Evolutionary conservation across 495 filamentous ascomycete species (phyloP).

Genomic region (Aspergillus heteromorphus): DNA sequence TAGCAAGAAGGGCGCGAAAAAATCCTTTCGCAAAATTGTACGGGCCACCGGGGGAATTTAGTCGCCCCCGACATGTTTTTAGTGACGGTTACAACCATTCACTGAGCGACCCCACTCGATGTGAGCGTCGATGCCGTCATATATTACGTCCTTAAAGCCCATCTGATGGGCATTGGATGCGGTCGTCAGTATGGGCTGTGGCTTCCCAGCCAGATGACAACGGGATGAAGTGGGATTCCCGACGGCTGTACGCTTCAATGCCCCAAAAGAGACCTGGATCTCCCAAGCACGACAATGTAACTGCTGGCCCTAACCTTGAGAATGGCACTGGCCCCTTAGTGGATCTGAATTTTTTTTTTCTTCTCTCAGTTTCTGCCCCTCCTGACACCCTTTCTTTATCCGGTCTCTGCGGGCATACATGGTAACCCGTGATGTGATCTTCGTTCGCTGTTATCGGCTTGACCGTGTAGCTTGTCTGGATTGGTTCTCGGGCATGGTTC

Average conservation of each 20-base stretch:
- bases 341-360: neutral
- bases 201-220: neutral
- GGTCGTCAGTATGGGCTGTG: neutral
- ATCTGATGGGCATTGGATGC: neutral
- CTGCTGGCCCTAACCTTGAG: neutral
- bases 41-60: neutral
- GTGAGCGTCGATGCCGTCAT: neutral
- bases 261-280: neutral
- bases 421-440: neutral
- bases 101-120: neutral
- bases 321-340: neutral
- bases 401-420: neutral
- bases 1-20: conserved; percentile 5
- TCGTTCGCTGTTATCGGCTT: neutral
- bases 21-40: neutral
- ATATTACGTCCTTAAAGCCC: neutral
- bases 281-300: neutral
- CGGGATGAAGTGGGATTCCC: neutral
- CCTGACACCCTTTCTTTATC: neutral
- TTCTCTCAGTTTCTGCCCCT: neutral
- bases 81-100: neutral
- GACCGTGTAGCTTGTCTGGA: neutral
- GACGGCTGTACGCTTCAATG: neutral
- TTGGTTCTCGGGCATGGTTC: neutral
- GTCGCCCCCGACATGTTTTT: neutral